These are phyloP conservation scores for Amylostereum areolatum DNA, from an alignment of 1,284 basidiomycete species.

Conservation along the genomic window DNA sequence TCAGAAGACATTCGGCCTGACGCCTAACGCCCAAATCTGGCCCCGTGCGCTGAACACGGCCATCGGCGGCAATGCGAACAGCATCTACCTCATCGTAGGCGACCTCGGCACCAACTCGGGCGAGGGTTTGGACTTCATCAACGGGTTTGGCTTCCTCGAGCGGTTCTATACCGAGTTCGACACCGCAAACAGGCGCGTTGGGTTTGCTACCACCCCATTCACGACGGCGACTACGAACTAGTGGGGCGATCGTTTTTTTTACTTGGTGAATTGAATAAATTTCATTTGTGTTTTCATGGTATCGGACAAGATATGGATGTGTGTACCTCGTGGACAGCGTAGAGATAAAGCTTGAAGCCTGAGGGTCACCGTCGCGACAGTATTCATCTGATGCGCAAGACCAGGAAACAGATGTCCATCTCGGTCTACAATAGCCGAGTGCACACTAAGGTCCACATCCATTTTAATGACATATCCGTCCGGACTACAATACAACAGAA, in stretches of 20 bases:
- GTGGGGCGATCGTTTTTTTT: background rate
- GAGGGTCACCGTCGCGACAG: too few relatives aligned
- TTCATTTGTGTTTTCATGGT: too few relatives aligned
- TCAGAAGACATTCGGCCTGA: conserved; percentile 31
- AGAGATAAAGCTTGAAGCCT: too few relatives aligned
- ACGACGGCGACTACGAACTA: conserved; percentile 55
- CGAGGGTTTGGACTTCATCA: conserved; percentile 32
- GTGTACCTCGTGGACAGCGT: too few relatives aligned
- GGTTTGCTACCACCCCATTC: conserved; percentile 51
- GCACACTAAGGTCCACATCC: too few relatives aligned
- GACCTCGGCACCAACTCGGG: conserved; percentile 23
- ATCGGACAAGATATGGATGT: too few relatives aligned
- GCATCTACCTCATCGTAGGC: conserved; percentile 43
- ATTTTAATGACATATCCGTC: background rate
- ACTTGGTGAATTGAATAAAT: background rate
- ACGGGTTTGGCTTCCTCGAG: conserved; percentile 44
- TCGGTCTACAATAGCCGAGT: too few relatives aligned
- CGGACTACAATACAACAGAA: background rate
- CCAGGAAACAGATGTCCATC: too few relatives aligned
- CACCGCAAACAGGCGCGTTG: conserved; percentile 33
- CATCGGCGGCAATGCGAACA: conserved; percentile 32
- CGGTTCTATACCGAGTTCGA: conserved; percentile 28
- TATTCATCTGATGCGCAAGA: too few relatives aligned
- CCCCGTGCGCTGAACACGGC: conserved; percentile 34
- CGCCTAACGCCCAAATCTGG: conserved; percentile 46